Conservation (phyloP, 306 rosid species). For the Prosopis cineraria region DNA sequence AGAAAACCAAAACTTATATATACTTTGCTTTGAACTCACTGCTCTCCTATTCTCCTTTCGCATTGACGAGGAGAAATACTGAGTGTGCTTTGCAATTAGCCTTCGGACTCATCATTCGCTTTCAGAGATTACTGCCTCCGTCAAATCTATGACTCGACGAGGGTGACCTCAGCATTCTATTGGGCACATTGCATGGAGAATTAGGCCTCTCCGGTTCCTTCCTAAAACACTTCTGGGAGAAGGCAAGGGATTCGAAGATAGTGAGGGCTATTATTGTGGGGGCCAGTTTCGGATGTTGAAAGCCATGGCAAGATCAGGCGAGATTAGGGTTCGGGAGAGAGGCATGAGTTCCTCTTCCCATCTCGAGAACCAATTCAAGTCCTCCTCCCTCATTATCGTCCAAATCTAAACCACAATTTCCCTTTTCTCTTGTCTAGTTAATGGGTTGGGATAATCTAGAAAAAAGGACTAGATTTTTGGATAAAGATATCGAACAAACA, state of each 20-base stretch:
- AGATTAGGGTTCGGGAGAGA: constrained; percentile 91
- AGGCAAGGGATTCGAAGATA: constrained; percentile 46
- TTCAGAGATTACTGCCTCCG: constrained; percentile 20
- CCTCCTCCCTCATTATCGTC: constrained; percentile 80
- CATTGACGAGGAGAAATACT: not conserved
- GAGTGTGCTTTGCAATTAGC: not conserved
- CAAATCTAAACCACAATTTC: constrained; percentile 25
- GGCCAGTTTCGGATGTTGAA: constrained; percentile 78
- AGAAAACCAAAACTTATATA: no score
- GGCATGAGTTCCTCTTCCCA: constrained; percentile 97
- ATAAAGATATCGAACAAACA: not conserved
- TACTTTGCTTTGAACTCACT: constrained; percentile 42
- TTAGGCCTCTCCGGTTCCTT: constrained; percentile 45
- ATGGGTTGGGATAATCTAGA: not conserved
- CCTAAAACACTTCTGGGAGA: constrained; percentile 79
- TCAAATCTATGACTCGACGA: constrained; percentile 63
- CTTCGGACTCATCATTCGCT: constrained; percentile 28
- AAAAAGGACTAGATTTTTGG: constrained; percentile 6
- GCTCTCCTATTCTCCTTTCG: constrained; percentile 45
- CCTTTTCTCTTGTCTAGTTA: not conserved
- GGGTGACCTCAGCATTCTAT: constrained; percentile 52
- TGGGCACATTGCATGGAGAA: constrained; percentile 30
- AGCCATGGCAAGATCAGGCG: constrained; percentile 92
- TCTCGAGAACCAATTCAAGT: constrained; percentile 82
- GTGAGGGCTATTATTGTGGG: constrained; percentile 37